Conservation (phyloP, 331 rosid genomes). For the Telfairia occidentalis region DNA sequence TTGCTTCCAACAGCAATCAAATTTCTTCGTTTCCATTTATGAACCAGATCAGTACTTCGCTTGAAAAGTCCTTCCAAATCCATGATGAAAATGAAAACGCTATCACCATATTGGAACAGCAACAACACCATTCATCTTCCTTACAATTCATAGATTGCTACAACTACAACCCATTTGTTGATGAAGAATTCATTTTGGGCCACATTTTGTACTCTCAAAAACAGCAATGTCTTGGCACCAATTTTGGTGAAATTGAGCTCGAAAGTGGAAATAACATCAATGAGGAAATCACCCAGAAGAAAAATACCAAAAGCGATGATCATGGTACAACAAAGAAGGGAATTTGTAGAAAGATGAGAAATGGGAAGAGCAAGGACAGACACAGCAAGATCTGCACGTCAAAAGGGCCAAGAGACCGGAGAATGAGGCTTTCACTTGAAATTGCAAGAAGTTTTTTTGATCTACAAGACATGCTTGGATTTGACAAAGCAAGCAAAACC, state of each 20-base stretch:
- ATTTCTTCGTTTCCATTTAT: neutral
- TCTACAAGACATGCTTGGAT: conserved; percentile 48
- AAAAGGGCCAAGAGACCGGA: conserved; percentile 41
- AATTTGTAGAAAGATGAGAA: conserved; percentile 20
- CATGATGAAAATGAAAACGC: conserved; percentile 7
- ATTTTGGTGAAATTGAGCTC: neutral
- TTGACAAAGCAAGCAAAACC: conserved; percentile 49
- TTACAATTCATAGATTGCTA: neutral
- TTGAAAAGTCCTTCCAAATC: conserved; percentile 1
- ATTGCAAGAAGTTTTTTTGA: conserved; percentile 44
- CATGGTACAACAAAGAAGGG: neutral
- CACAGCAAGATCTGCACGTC: conserved; percentile 57
- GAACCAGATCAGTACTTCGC: neutral
- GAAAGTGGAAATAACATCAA: neutral
- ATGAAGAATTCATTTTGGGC: conserved; percentile 14
- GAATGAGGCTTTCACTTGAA: conserved; percentile 49
- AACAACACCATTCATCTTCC: neutral
- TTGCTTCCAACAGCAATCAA: conserved; percentile 18
- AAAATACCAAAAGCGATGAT: neutral
- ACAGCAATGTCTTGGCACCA: conserved; percentile 5
- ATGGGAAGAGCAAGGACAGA: conserved; percentile 29
- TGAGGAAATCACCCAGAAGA: neutral
- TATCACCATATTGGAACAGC: conserved; percentile 1
- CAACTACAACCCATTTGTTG: conserved; percentile 5
- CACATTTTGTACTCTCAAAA: conserved; percentile 28